phyloP scores from a whole-genome alignment of 495 filamentous ascomycete genomes.

The Neurospora sp. region DNA sequence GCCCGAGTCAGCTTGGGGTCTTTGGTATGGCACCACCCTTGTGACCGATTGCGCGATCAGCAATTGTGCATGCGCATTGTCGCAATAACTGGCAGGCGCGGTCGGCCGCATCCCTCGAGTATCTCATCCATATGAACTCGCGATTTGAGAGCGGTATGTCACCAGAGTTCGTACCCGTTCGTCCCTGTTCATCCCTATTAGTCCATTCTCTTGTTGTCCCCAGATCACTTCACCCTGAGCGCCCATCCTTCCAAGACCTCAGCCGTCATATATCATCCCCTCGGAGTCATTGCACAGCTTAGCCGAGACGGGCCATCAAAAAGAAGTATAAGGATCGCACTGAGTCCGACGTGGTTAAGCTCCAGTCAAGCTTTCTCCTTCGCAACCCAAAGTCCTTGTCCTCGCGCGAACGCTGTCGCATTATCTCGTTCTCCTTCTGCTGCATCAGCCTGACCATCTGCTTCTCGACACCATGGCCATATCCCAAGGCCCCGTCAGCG shows the following conservation, averaged over 20 bases:
- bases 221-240: neutral
- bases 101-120: neutral
- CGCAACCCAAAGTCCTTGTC: neutral
- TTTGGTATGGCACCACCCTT: constrained; percentile 22
- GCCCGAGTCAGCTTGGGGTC: neutral
- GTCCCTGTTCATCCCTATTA: neutral
- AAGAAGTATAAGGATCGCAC: too few species aligned
- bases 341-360: too few species aligned
- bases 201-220: neutral
- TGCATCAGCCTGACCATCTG: neutral
- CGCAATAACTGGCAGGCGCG: neutral
- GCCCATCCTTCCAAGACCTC: neutral
- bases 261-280: neutral
- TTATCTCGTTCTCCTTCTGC: neutral
- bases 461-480: constrained; percentile 9
- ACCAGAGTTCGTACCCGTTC: constrained; percentile 3
- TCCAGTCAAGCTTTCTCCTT: too few species aligned
- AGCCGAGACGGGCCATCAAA: too few species aligned
- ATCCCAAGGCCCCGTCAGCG: constrained; percentile 5
- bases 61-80: neutral
- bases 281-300: too few species aligned
- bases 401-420: neutral
- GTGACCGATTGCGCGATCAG: constrained; percentile 26
- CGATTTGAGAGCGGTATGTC: constrained; percentile 17
- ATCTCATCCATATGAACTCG: constrained; percentile 8